phyloP scores from a whole-genome alignment of 768 basidiomycete genomes.

The Russula virescens region DNA sequence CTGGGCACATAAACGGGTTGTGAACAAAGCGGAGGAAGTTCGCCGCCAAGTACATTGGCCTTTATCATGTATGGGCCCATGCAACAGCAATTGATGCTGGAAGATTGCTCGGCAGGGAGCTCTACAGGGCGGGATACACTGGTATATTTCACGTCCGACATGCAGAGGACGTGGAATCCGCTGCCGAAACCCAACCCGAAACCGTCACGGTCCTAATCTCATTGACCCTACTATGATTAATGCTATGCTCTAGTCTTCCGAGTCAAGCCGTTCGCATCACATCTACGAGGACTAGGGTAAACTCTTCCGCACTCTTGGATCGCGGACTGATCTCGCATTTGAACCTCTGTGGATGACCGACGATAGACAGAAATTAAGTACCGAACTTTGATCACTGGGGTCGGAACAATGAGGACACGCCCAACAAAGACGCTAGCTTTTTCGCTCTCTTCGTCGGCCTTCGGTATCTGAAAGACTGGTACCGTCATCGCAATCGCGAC shows the following conservation, averaged over 20 bases:
- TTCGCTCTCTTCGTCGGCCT: neutral
- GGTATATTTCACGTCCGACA: no score
- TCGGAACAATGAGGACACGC: neutral
- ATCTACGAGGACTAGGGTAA: slow-evolving; percentile 3
- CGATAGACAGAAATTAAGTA: neutral
- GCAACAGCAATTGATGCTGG: no score
- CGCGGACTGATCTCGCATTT: slow-evolving; percentile 1
- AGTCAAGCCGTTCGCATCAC: neutral
- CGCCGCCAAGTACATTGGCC: no score
- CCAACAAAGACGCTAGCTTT: neutral
- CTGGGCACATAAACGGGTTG: no score
- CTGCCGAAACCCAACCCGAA: neutral
- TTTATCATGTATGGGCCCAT: no score
- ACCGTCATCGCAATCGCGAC: slow-evolving; percentile 10
- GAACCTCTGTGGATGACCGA: neutral
- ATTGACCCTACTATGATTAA: neutral
- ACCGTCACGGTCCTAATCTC: neutral
- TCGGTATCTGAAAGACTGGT: slow-evolving; percentile 3
- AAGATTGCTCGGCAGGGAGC: no score
- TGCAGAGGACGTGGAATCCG: no score
- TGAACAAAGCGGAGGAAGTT: no score
- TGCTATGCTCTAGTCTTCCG: neutral
- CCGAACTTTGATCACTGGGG: no score
- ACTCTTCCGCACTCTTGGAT: neutral
- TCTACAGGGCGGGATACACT: no score